Conservation (phyloP, 495 filamentous ascomycete species). For the Penicillium chermesinum region DNA sequence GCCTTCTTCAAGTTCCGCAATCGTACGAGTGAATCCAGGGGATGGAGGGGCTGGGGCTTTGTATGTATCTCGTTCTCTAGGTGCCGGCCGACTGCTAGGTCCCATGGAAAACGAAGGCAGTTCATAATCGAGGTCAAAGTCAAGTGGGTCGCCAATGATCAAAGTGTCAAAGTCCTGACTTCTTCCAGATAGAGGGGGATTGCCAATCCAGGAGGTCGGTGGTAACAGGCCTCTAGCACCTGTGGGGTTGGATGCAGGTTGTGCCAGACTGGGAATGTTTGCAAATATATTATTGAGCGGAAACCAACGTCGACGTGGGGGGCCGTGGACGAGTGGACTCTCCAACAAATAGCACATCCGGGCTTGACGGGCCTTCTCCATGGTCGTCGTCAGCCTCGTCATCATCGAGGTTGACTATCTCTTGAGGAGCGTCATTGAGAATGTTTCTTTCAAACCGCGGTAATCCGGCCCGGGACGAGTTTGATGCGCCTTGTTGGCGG, state of each 20-base stretch:
- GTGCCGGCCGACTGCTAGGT: slow-evolving; percentile 8
- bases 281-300: neutral
- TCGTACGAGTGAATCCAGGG: slow-evolving; percentile 60
- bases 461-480: slow-evolving; percentile 10
- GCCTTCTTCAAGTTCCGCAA: slow-evolving; percentile 58
- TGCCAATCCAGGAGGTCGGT: neutral
- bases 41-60: slow-evolving; percentile 53
- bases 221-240: neutral
- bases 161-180: neutral
- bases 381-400: slow-evolving; percentile 22
- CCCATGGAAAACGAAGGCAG: slow-evolving; percentile 24
- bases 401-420: slow-evolving; percentile 36
- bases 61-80: slow-evolving; percentile 44
- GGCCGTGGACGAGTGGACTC: neutral
- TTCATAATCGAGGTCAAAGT: slow-evolving; percentile 13
- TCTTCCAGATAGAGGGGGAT: neutral
- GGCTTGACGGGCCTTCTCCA: slow-evolving; percentile 23
- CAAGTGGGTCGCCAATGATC: neutral
- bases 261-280: neutral
- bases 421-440: slow-evolving; percentile 12
- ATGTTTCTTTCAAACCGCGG: slow-evolving; percentile 34
- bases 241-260: neutral
- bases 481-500: slow-evolving; percentile 3
- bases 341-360: slow-evolving; percentile 37
- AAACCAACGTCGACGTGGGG: neutral